These are phyloP conservation scores for Leishmania gerbilli DNA, from an alignment of 208 protist genomes.

Conservation along the genomic window DNA sequence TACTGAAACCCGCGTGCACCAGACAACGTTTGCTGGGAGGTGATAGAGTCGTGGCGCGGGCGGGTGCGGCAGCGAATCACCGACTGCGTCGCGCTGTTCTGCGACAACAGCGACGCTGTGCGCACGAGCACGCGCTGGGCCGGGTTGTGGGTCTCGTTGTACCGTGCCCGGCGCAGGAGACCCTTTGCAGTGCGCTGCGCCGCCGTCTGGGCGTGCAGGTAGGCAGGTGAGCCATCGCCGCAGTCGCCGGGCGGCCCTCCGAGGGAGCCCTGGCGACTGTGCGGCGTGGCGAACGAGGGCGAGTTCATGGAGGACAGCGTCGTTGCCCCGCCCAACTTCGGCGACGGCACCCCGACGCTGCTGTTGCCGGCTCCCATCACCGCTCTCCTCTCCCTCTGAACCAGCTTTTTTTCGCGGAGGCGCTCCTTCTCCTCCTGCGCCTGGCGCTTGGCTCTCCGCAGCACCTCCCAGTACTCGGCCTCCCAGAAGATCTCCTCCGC, in stretches of 20 bases:
- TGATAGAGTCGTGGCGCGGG: conserved; percentile 31
- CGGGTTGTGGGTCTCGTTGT: conserved; percentile 42
- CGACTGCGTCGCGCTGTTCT: conserved; percentile 23
- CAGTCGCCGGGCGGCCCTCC: conserved; percentile 10
- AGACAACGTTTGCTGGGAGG: conserved; percentile 9
- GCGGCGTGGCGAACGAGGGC: conserved; percentile 27
- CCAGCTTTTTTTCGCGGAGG: conserved; percentile 6
- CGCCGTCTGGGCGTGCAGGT: conserved; percentile 18
- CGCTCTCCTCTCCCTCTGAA: conserved; percentile 8
- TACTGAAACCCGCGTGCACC: conserved; percentile 35
- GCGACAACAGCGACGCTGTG: conserved; percentile 21
- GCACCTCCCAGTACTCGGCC: conserved; percentile 56
- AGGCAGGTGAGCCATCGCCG: conserved; percentile 13
- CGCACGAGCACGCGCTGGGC: conserved; percentile 13
- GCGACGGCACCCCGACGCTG: conserved; percentile 10
- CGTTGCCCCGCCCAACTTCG: conserved; percentile 8
- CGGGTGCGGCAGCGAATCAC: conserved; percentile 22
- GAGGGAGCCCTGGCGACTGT: conserved; percentile 32
- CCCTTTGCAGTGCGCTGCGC: conserved; percentile 53
- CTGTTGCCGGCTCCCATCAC: conserved; percentile 11
- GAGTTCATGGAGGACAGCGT: conserved; percentile 26
- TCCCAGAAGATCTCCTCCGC: conserved; percentile 70
- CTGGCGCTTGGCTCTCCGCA: conserved; percentile 31
- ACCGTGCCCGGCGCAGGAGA: conserved; percentile 48
- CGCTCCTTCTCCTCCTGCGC: conserved; percentile 23